Conservation (phyloP, 2,329 filamentous ascomycete species). For the Phyllosticta citrichinensis region DNA sequence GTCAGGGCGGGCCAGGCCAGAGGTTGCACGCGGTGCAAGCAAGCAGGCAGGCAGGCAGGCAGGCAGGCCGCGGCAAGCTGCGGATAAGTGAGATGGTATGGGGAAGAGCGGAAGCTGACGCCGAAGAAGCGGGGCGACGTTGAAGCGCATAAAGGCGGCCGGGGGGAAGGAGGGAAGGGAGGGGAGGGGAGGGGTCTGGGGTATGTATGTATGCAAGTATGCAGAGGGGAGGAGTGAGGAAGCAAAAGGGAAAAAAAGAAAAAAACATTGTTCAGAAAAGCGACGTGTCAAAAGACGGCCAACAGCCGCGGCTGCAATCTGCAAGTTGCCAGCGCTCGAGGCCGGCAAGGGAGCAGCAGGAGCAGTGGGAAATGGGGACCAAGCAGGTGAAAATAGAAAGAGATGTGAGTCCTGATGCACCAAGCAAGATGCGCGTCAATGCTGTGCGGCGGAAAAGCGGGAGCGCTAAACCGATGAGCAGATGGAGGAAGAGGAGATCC, state of each 20-base stretch:
- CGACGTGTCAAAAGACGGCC: not conserved
- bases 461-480: not conserved
- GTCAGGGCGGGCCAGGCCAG: not conserved
- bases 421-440: not conserved
- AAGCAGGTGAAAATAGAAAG: not conserved
- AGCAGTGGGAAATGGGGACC: not conserved
- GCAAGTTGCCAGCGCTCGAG: not conserved
- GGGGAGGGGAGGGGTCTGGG: not conserved
- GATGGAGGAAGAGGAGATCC: not conserved
- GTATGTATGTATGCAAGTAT: not conserved
- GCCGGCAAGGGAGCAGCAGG: not conserved
- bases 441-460: not conserved
- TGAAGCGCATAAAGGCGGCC: not conserved
- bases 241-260: not conserved
- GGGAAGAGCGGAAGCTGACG: not conserved
- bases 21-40: not conserved
- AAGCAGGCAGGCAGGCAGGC: not conserved
- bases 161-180: not conserved
- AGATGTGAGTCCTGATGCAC: not conserved
- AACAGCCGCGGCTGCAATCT: not conserved
- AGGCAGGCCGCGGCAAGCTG: too few species aligned
- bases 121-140: not conserved
- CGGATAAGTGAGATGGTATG: not conserved
- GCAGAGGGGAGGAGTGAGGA: not conserved
- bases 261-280: not conserved